Conservation (phyloP, 2,329 filamentous ascomycete genomes). For the Exophiala mesophila region DNA sequence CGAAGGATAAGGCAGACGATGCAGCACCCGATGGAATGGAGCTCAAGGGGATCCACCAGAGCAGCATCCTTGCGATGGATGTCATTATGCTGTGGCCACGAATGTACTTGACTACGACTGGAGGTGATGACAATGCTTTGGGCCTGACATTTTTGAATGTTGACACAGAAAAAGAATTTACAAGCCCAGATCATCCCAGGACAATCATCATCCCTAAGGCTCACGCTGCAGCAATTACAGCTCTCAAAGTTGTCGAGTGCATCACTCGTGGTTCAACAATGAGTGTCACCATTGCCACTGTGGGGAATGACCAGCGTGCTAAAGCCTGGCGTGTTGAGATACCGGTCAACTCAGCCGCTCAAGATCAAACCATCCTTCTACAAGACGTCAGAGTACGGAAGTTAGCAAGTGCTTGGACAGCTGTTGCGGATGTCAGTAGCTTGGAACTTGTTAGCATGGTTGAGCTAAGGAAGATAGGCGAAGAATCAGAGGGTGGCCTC, state of each 20-base stretch:
- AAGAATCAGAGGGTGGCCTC: neutral
- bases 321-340: slow-evolving; percentile 40
- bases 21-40: slow-evolving; percentile 1
- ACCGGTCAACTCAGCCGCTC: neutral
- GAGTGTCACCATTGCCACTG: slow-evolving; percentile 32
- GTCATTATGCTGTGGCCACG: slow-evolving; percentile 29
- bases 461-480: neutral
- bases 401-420: slow-evolving; percentile 19
- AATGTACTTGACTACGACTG: slow-evolving; percentile 59
- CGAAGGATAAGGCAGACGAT: neutral
- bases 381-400: slow-evolving; percentile 15
- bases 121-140: slow-evolving; percentile 84
- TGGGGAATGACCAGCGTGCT: slow-evolving; percentile 45
- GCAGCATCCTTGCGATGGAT: slow-evolving; percentile 62
- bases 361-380: slow-evolving; percentile 5
- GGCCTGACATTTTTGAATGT: slow-evolving; percentile 46
- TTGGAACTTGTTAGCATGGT: slow-evolving; percentile 18
- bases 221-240: slow-evolving; percentile 42
- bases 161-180: neutral
- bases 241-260: slow-evolving; percentile 31
- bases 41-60: slow-evolving; percentile 62
- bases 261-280: slow-evolving; percentile 4
- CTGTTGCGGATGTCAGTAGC: slow-evolving; percentile 25
- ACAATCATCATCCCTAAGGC: slow-evolving; percentile 38
- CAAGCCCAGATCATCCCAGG: slow-evolving; percentile 18